Conservation (phyloP, 2,329 filamentous ascomycete species). For the Fusarium musae region DNA sequence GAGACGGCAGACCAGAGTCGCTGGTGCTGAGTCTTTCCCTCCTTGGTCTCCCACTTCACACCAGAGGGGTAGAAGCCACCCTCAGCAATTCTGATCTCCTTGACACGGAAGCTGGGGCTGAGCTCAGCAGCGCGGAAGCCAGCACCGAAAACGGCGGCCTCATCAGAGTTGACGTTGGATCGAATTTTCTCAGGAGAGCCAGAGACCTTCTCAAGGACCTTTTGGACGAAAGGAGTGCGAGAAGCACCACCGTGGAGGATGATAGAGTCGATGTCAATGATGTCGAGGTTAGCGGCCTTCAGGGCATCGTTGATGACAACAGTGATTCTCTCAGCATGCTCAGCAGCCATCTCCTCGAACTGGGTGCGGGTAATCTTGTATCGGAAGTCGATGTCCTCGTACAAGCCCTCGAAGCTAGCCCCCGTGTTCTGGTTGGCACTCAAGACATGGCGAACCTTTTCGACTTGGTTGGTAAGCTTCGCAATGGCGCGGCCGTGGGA, state of each 20-base stretch:
- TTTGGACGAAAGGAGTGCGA: slow-evolving; percentile 94
- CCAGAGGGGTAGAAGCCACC: slow-evolving; percentile 77
- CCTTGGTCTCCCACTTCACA: slow-evolving; percentile 77
- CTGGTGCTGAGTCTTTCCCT: slow-evolving; percentile 79
- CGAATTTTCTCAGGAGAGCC: slow-evolving; percentile 82
- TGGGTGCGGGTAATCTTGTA: slow-evolving; percentile 85
- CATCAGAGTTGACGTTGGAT: slow-evolving; percentile 95
- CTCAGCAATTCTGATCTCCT: slow-evolving; percentile 91
- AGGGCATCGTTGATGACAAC: slow-evolving; percentile 79
- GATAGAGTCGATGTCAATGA: slow-evolving; percentile 84
- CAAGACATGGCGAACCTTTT: slow-evolving; percentile 85
- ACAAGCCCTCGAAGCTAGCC: slow-evolving; percentile 86
- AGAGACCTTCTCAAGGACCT: slow-evolving; percentile 79
- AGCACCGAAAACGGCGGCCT: slow-evolving; percentile 94
- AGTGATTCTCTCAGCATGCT: slow-evolving; percentile 74
- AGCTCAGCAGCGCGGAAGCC: slow-evolving; percentile 93
- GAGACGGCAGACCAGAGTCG: slow-evolving; percentile 85
- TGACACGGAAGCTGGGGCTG: slow-evolving; percentile 95
- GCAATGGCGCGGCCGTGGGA: slow-evolving; percentile 85
- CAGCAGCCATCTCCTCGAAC: slow-evolving; percentile 82
- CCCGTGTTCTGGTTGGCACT: slow-evolving; percentile 90
- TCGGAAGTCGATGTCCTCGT: slow-evolving; percentile 92
- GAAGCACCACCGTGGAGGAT: slow-evolving; percentile 93
- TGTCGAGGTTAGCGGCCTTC: slow-evolving; percentile 74
- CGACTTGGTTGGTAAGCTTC: slow-evolving; percentile 92